Evolutionary conservation across 257 asterid species (phyloP), one percentile per base, ranked within the genome.

Genomic region (Henckelia pumila): DNA sequence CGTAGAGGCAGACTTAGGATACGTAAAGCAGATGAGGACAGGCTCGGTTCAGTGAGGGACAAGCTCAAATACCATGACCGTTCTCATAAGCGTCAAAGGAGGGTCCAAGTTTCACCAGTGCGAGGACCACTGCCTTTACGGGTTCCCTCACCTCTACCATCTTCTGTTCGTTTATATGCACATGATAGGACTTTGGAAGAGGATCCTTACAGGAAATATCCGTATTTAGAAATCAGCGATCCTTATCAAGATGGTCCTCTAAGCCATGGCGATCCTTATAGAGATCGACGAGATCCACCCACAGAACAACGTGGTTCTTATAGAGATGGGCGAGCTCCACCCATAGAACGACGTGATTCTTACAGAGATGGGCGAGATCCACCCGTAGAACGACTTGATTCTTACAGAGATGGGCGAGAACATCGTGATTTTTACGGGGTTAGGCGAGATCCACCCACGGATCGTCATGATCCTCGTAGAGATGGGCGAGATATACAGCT

Each of bases 1-100:
- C 74, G 52, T 58, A 71, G 63, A 28, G 84, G 76, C 61, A 75
- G 77, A 40, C 56, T 56, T 16, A 61, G 75, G 66, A 70, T 71
- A 76, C 73, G 13, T 25, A 52, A 67, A 57, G 53, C 60, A 49
- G 84, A 59, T 68, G 75, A 71, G 49, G 74, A 64, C 71, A 74
- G 80, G 76, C 80, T 25, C 26, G 77, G 70, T 26, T 58, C 77
- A 33, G 32, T 76, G 81, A 77, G 78, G 72, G 83, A 75, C 56
- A 80, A 69, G 52, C 56, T 10, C 59, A 68, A 35, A 4, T 52
- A 56, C 56, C 75, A 17, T 16, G 82, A 81, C 61, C 75, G 74
- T 22, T 82, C 81, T 59, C 86, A 59, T 59, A 79, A 76, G 76
- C 86, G 75, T 30, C 71, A 33, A 37, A 84, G 86, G 71, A 72